phyloP scores from a whole-genome alignment of 2,329 filamentous ascomycete genomes.

The Cladosporium velox region DNA sequence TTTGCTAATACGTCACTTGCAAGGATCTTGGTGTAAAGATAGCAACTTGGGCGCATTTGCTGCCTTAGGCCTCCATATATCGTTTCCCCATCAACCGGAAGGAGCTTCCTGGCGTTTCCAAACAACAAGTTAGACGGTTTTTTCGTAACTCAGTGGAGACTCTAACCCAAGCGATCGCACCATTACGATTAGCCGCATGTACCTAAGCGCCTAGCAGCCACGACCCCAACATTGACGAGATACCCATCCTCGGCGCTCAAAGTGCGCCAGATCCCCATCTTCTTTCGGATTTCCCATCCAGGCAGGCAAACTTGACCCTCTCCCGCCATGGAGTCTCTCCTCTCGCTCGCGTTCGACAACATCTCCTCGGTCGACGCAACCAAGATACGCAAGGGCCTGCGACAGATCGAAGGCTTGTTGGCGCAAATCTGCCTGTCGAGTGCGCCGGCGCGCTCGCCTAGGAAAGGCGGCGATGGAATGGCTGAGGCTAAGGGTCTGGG shows the following conservation, averaged over 20 bases:
- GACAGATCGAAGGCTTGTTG: constrained; percentile 89
- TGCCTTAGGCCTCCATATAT: background rate
- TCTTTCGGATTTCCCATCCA: constrained; percentile 8
- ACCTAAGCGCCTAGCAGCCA: constrained; percentile 16
- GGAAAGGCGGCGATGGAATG: constrained; percentile 28
- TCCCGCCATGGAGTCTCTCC: constrained; percentile 76
- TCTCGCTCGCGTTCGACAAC: constrained; percentile 94
- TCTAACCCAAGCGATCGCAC: constrained; percentile 7
- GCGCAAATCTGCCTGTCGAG: constrained; percentile 87
- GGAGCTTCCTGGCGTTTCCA: background rate
- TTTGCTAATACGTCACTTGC: background rate
- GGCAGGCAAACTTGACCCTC: background rate
- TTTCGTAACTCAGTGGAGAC: constrained; percentile 10
- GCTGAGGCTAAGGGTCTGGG: constrained; percentile 59
- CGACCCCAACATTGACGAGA: constrained; percentile 12
- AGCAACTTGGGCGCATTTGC: background rate
- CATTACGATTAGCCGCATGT: constrained; percentile 16
- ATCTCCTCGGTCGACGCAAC: constrained; percentile 86
- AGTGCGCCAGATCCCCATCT: constrained; percentile 1
- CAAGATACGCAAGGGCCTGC: constrained; percentile 90
- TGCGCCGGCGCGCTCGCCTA: constrained; percentile 35
- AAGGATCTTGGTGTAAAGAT: background rate
- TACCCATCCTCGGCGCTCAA: background rate
- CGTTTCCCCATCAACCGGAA: constrained; percentile 2
- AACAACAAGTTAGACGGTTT: background rate